Conservation (phyloP, 225 moss, liverwort and hornwort genomes). For the Sphagnum contortum region DNA sequence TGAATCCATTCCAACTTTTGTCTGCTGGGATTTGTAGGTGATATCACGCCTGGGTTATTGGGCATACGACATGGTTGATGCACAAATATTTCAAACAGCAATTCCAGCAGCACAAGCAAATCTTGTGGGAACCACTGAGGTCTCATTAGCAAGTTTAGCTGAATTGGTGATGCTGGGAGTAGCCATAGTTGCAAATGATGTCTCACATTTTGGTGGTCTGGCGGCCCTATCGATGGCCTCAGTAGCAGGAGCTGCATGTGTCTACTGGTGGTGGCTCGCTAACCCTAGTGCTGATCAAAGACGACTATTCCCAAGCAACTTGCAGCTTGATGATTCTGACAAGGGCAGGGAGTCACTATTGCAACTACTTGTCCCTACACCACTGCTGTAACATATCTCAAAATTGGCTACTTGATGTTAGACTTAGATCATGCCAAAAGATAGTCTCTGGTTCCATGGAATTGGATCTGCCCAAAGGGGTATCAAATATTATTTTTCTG, state of each 20-base stretch:
- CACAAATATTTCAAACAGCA: conserved; percentile 78
- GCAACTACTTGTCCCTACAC: conserved; percentile 41
- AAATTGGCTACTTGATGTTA: no score
- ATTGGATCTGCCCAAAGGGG: no score
- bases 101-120: conserved; percentile 73
- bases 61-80: conserved; percentile 82
- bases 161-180: conserved; percentile 78
- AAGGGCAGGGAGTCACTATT: conserved; percentile 41
- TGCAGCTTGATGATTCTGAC: conserved; percentile 50
- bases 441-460: no score
- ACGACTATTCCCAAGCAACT: conserved; percentile 63
- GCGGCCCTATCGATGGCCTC: conserved; percentile 66
- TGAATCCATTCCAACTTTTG: no score
- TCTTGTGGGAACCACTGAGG: conserved; percentile 75
- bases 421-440: no score
- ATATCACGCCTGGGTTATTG: conserved; percentile 74
- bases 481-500: no score
- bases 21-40: conserved; percentile 25
- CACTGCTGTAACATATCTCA: conserved; percentile 16
- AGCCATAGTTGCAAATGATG: conserved; percentile 68
- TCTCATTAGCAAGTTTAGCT: conserved; percentile 68
- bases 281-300: conserved; percentile 59
- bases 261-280: conserved; percentile 74
- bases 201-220: conserved; percentile 63
- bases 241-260: conserved; percentile 60